phyloP scores from a whole-genome alignment of 306 rosid species.

The Delonix regia region DNA sequence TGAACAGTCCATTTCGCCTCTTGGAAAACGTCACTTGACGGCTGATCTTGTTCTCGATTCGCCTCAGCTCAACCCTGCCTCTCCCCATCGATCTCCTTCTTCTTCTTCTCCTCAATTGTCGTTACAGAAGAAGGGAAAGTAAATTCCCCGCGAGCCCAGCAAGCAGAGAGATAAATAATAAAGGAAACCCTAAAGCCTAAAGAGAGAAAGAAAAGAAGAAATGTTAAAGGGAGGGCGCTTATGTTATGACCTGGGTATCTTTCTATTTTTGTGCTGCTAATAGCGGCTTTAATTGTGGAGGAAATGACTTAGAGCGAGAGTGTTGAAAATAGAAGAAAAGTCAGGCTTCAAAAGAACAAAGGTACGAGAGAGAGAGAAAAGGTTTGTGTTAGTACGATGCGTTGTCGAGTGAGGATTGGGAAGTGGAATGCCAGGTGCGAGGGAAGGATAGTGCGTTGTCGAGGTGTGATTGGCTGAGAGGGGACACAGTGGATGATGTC shows the following conservation, averaged over 20 bases:
- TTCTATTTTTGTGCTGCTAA: conserved; percentile 54
- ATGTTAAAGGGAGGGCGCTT: conserved; percentile 31
- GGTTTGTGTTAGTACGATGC: conserved; percentile 8
- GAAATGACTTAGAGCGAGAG: conserved; percentile 3
- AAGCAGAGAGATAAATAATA: not conserved
- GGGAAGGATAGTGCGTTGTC: conserved; percentile 45
- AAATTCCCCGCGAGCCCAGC: not conserved
- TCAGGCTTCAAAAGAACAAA: not conserved
- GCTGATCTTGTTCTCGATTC: conserved; percentile 85
- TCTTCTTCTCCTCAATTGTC: not conserved
- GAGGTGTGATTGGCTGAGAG: conserved; percentile 17
- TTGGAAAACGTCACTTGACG: conserved; percentile 87
- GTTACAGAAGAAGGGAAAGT: not conserved
- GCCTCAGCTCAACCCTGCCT: conserved; percentile 78
- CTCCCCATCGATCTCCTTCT: conserved; percentile 75
- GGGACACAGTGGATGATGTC: conserved; percentile 29
- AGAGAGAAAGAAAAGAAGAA: not conserved
- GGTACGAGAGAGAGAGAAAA: not conserved
- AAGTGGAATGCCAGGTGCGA: not conserved
- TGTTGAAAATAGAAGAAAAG: not conserved
- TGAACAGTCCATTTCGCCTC: conserved; percentile 64
- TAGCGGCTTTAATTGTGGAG: conserved; percentile 3
- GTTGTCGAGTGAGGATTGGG: conserved; percentile 45
- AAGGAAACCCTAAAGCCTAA: conserved; percentile 6
- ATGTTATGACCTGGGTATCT: conserved; percentile 36